phyloP scores from a whole-genome alignment of 2,329 filamentous ascomycete genomes.

The Aspergillus amoenus region DNA sequence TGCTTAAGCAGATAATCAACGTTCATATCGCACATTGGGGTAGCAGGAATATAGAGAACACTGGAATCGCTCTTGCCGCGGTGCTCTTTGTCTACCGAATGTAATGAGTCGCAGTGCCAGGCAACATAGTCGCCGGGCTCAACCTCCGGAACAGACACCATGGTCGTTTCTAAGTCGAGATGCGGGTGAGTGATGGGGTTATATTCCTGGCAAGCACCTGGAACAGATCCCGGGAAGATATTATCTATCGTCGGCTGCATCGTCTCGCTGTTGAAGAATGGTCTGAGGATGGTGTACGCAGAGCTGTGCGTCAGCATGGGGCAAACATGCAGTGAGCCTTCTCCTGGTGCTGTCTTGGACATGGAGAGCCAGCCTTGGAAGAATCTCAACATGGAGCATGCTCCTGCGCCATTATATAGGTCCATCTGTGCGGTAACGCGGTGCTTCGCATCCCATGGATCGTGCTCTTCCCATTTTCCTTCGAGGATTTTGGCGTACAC shows the following conservation, averaged over 20 bases:
- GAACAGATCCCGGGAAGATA: slow-evolving; percentile 67
- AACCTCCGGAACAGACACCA: slow-evolving; percentile 70
- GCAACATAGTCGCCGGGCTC: slow-evolving; percentile 72
- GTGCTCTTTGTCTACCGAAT: slow-evolving; percentile 80
- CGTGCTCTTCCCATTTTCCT: slow-evolving; percentile 77
- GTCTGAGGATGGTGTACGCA: slow-evolving; percentile 76
- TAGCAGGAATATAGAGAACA: slow-evolving; percentile 86
- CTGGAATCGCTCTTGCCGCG: slow-evolving; percentile 70
- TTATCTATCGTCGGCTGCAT: slow-evolving; percentile 42
- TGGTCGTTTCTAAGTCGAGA: slow-evolving; percentile 63
- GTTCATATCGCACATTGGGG: slow-evolving; percentile 74
- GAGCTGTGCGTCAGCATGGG: slow-evolving; percentile 74
- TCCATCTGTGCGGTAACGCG: slow-evolving; percentile 69
- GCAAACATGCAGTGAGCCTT: slow-evolving; percentile 81
- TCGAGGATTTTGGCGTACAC: slow-evolving; percentile 73
- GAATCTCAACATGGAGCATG: slow-evolving; percentile 81
- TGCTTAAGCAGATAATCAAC: slow-evolving; percentile 70
- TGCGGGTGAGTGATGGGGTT: slow-evolving; percentile 66
- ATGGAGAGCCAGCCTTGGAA: slow-evolving; percentile 86
- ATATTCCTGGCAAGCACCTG: slow-evolving; percentile 69
- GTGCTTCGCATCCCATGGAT: slow-evolving; percentile 75
- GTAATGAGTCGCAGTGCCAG: slow-evolving; percentile 79
- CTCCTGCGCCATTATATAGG: slow-evolving; percentile 76
- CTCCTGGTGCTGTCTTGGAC: slow-evolving; percentile 67
- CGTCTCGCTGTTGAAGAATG: slow-evolving; percentile 69